Evolutionary conservation across 371 early-diverging fungal genomes (phyloP).

Genomic region (Hamiltosporidium tvaerminnensis): DNA sequence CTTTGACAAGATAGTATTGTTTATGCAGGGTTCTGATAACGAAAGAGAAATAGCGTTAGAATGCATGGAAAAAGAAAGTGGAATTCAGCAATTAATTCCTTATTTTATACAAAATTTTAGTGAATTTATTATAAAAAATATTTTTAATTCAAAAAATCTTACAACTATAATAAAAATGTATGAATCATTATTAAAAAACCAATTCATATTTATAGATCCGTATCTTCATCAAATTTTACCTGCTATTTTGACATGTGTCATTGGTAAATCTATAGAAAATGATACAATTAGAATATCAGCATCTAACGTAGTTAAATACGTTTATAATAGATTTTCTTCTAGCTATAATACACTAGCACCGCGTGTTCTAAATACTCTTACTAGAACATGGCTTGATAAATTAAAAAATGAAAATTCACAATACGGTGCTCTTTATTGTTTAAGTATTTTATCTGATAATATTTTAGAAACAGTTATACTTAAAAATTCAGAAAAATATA

Average conservation of each 20-base stretch:
- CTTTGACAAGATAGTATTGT: slow-evolving; percentile 74
- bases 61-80: slow-evolving; percentile 69
- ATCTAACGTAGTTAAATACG: slow-evolving; percentile 46
- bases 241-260: slow-evolving; percentile 74
- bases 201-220: slow-evolving; percentile 80
- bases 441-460: slow-evolving; percentile 28
- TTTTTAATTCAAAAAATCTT: slow-evolving; percentile 41
- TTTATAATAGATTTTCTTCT: slow-evolving; percentile 43
- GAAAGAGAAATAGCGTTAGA: slow-evolving; percentile 64
- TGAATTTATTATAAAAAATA: slow-evolving; percentile 58
- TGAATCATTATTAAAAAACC: slow-evolving; percentile 66
- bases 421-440: slow-evolving; percentile 46
- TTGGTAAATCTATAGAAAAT: slow-evolving; percentile 56
- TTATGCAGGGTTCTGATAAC: slow-evolving; percentile 61
- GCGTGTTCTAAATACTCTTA: slow-evolving; percentile 46
- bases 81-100: slow-evolving; percentile 84
- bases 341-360: slow-evolving; percentile 52
- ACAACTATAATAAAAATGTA: slow-evolving; percentile 65
- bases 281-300: slow-evolving; percentile 31
- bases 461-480: slow-evolving; percentile 23
- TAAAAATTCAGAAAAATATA: slow-evolving; percentile 20
- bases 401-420: slow-evolving; percentile 38
- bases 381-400: slow-evolving; percentile 48
- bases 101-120: slow-evolving; percentile 86
- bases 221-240: slow-evolving; percentile 95